Percentiles rank a stretch among this genome's conserved stretches.
Evolutionary conservation across 768 basidiomycete genomes (phyloP).

Genomic region (Mycena chlorophos): DNA sequence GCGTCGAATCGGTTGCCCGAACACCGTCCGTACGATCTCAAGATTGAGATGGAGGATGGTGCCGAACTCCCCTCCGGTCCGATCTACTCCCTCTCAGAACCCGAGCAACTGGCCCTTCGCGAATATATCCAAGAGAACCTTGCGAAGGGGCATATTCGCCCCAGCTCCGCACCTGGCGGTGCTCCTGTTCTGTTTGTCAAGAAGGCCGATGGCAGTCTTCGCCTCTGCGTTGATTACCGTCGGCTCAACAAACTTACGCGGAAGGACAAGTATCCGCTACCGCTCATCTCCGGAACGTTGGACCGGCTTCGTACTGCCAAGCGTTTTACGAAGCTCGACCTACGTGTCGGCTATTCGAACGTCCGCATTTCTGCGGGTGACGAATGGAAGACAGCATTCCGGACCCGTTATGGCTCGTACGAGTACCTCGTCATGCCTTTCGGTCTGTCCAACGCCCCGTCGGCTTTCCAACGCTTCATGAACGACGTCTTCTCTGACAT

Average conservation of each 20-base stretch:
- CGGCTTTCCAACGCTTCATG: slow-evolving; percentile 30
- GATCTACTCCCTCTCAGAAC: neutral
- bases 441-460: slow-evolving; percentile 25
- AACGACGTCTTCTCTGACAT: neutral
- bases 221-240: slow-evolving; percentile 26
- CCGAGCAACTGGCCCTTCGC: neutral
- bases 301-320: slow-evolving; percentile 13
- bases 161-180: neutral
- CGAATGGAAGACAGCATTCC: slow-evolving; percentile 42
- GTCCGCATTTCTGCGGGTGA: slow-evolving; percentile 35
- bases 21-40: slow-evolving; percentile 32
- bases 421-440: slow-evolving; percentile 34
- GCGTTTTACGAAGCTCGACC: slow-evolving; percentile 33
- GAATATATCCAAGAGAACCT: neutral
- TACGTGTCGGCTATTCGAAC: slow-evolving; percentile 33
- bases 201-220: slow-evolving; percentile 26
- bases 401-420: slow-evolving; percentile 34
- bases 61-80: slow-evolving; percentile 6
- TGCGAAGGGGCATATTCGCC: neutral
- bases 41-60: slow-evolving; percentile 34
- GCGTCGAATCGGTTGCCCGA: slow-evolving; percentile 30
- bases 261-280: slow-evolving; percentile 27
- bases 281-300: slow-evolving; percentile 23
- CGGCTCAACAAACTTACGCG: slow-evolving; percentile 26
- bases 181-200: slow-evolving; percentile 27